Evolutionary conservation across 495 filamentous ascomycete genomes (phyloP).

Genomic region (Umbilicaria muhlenbergii): DNA sequence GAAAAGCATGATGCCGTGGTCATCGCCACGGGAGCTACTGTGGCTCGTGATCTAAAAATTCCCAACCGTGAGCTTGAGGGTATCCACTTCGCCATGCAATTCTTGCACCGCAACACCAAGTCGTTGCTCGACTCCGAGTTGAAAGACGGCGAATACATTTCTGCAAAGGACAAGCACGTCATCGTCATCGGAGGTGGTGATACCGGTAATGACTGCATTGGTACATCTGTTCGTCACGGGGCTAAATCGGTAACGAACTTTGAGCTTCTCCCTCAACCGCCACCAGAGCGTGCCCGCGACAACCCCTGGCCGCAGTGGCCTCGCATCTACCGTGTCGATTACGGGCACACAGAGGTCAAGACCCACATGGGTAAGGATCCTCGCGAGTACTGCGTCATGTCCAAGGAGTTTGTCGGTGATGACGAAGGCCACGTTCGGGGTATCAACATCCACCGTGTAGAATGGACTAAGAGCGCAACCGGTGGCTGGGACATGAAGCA

Average conservation of each 20-base stretch:
- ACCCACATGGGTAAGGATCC: constrained; percentile 96
- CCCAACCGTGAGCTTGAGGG: constrained; percentile 81
- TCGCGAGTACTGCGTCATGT: constrained; percentile 98
- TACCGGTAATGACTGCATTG: constrained; percentile 98
- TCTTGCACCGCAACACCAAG: constrained; percentile 97
- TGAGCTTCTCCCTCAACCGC: constrained; percentile 89
- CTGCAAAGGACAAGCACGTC: constrained; percentile 91
- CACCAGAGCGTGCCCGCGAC: constrained; percentile 82
- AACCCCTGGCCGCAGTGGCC: constrained; percentile 99
- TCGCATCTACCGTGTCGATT: constrained; percentile 95
- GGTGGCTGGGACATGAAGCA: constrained; percentile 99
- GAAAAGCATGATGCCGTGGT: constrained; percentile 70
- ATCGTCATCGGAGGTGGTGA: constrained; percentile 98
- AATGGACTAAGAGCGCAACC: constrained; percentile 81
- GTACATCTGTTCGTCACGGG: constrained; percentile 93
- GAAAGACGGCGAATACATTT: constrained; percentile 79
- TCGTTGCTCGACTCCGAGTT: constrained; percentile 89
- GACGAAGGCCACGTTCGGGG: constrained; percentile 80
- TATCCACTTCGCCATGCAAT: constrained; percentile 97
- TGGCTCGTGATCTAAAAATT: constrained; percentile 91
- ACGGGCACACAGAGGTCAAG: constrained; percentile 92
- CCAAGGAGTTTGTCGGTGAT: constrained; percentile 92
- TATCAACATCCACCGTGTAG: constrained; percentile 94
- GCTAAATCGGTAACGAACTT: constrained; percentile 97
- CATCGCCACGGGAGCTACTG: constrained; percentile 92